Base-by-base conservation (phyloP, 371 early-diverging fungal species). In the Lichtheimia ornata region DNA sequence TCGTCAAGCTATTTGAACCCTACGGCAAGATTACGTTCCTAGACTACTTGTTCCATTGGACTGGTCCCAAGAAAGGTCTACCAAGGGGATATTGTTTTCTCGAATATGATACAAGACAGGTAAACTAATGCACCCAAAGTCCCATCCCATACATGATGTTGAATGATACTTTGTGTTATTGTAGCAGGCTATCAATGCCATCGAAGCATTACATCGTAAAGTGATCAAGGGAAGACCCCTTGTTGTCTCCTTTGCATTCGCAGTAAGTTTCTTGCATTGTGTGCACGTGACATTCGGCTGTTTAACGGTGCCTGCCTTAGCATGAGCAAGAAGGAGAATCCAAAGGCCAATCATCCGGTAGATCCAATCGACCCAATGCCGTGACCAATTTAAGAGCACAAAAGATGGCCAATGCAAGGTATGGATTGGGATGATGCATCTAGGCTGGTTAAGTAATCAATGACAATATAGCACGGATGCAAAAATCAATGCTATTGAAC, bases 61-160 rank as follows among this genome's bases (percentile, higher is more conserved):
- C 65, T 62, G 89, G 89, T 13, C 80, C 84, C 15, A 84, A 81
- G 59, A 82, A 84, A 44, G 89, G 89, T 0, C 68, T 78, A 30
- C 82, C 89, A 4, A 74, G 85, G 61, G 89, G 88, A 1, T 89
- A 83, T 61, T 85, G 88, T 54, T 89, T 89, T 59, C 61, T 89
- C 12, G 89, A 89, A 55, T 89, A 77, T 63, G 83, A 79, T 43
- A 72, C 62, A 3, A 71, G 74, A 63, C 71, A 79, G 70, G 82
- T 82, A 17, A 17, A 18, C 41, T 47, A 42, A 3, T 20, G 17
- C 27, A 22, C 45, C 43, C 53, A 47, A 5, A 14, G 25, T 9
- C 24, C 43, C 17, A 12, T 13, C 5, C 35, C 28, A 28, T 7
- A 7, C 28, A 28, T 28, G 5, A 35, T 35, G 11, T 35, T 35